These are phyloP conservation scores for Jacaranda copaia DNA, from an alignment of 257 asterid species.

Conservation along the genomic window DNA sequence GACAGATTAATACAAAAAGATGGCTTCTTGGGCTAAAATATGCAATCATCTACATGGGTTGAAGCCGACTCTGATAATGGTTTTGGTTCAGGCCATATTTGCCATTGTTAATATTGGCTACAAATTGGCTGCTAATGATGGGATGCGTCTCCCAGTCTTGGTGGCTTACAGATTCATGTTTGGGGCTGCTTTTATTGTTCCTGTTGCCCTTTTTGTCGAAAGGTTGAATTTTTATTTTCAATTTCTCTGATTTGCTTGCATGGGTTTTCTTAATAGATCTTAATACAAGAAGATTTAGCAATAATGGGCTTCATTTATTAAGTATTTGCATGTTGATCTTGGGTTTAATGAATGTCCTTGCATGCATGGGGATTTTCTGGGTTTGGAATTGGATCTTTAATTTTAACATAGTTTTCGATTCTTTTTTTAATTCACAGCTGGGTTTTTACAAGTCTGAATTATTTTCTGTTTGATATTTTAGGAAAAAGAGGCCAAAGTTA, in stretches of 20 bases:
- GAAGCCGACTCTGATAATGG: conserved; percentile 53
- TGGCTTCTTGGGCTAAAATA: conserved; percentile 23
- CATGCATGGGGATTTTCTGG: not conserved
- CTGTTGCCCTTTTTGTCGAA: conserved; percentile 49
- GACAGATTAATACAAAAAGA: not conserved
- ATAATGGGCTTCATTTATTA: too few relatives aligned
- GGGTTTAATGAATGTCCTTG: not conserved
- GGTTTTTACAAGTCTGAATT: not conserved
- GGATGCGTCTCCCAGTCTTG: conserved; percentile 47
- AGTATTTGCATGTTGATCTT: not conserved
- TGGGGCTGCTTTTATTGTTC: conserved; percentile 53
- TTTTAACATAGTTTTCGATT: not conserved
- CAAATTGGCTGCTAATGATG: conserved; percentile 56
- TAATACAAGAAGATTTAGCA: not conserved
- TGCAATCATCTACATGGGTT: conserved; percentile 37
- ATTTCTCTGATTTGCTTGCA: not conserved
- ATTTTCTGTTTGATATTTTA: conserved; percentile 28
- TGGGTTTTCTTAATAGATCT: too few relatives aligned
- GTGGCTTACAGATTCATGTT: conserved; percentile 51
- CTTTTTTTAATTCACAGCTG: not conserved
- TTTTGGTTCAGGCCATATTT: conserved; percentile 36
- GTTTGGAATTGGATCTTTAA: not conserved
- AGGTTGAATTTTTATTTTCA: conserved; percentile 32
- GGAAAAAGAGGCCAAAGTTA: conserved; percentile 69
- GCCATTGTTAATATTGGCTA: conserved; percentile 43